Base-by-base conservation (phyloP, 148 eudicot genomes). In the Rhododendron williamsianum region DNA sequence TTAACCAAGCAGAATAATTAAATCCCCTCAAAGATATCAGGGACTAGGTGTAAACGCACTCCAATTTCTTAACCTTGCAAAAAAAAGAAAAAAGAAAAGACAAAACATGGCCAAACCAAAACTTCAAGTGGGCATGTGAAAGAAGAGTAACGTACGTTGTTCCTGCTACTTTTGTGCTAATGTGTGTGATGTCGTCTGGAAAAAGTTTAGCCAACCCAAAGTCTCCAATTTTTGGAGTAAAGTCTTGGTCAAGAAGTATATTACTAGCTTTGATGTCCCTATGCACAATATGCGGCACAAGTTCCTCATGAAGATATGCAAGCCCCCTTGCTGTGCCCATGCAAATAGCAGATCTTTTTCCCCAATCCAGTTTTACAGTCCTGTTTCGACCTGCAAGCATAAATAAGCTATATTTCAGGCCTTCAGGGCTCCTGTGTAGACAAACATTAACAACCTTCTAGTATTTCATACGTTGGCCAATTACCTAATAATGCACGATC, bases 141-240 rank as follows among this genome's bases (percentile, higher is more conserved):
- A 81, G 73, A 67, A 82, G 63, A 51, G 51, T 35, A 67, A 92
- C 98, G 0, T 92, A 97, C 99, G 96, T 95, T 41, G 99, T 97
- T 88, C 99, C 99, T 38, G 97, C 98, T 84, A 97, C 85, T 90
- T 84, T 90, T 25, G 99, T 97, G 91, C 94, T 97, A 72, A 95
- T 97, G 90, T 97, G 99, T 84, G 99, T 97, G 36, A 97, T 89
- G 82, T 90, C 88, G 45, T 97, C 99, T 2, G 98, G 99, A 82
- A 97, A 97, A 63, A 97, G 98, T 85, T 94, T 97, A 67, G 99
- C 99, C 93, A 97, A 89, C 82, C 99, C 99, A 87, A 97, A 97
- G 84, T 97, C 99, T 84, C 99, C 99, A 84, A 95, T 94, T 88
- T 97, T 97, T 9, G 99, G 96, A 60, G 30, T 41, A 46, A 88